phyloP scores from a whole-genome alignment of 2,329 filamentous ascomycete genomes.

The Dothideomycetes sp. region DNA sequence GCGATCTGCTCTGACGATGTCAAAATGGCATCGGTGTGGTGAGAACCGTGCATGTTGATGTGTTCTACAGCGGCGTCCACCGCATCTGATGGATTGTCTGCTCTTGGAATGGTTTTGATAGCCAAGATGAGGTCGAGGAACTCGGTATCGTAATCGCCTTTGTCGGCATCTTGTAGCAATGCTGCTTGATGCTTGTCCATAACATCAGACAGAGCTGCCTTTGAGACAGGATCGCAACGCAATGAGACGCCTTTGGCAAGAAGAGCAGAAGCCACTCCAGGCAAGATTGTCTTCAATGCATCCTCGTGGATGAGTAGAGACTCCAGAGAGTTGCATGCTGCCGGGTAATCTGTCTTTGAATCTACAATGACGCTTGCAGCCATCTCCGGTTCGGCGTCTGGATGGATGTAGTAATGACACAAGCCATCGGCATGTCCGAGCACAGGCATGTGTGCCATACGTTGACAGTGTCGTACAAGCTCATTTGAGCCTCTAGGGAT shows the following conservation, averaged over 20 bases:
- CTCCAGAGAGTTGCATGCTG: conserved; percentile 91
- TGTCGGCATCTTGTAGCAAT: conserved; percentile 54
- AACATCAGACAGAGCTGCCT: conserved; percentile 48
- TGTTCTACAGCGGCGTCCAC: conserved; percentile 69
- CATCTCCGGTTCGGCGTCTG: conserved; percentile 62
- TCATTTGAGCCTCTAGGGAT: conserved; percentile 89
- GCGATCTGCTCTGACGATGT: conserved; percentile 60
- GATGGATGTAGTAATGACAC: conserved; percentile 77
- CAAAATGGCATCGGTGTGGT: conserved; percentile 88
- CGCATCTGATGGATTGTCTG: conserved; percentile 17
- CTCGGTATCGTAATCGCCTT: conserved; percentile 75
- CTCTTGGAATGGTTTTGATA: conserved; percentile 60
- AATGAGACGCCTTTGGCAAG: conserved; percentile 69
- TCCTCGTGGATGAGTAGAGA: conserved; percentile 75
- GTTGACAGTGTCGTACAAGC: conserved; percentile 81
- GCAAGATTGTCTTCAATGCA: conserved; percentile 58
- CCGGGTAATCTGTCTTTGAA: conserved; percentile 88
- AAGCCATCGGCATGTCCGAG: conserved; percentile 93
- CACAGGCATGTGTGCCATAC: conserved; percentile 85
- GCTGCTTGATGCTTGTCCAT: conserved; percentile 34
- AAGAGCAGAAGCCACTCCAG: conserved; percentile 63
- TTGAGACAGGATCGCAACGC: conserved; percentile 65
- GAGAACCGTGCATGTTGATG: conserved; percentile 85
- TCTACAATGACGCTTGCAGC: conserved; percentile 74
- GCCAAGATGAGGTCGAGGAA: conserved; percentile 79